Evolutionary conservation across 148 eudicot genomes (phyloP).

Genomic region (Dianthus caryophyllus): DNA sequence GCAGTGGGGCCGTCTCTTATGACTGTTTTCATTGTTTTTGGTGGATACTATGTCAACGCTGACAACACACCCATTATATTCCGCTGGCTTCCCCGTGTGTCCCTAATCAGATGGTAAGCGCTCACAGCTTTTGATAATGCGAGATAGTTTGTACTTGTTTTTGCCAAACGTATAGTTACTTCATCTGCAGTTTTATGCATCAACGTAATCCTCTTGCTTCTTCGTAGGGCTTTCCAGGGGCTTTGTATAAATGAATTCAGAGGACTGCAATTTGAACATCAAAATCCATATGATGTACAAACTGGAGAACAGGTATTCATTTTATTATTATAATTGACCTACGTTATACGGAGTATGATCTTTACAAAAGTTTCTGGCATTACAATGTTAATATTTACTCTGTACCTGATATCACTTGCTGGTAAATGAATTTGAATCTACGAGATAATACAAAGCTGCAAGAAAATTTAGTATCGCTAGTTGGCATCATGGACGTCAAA

Average conservation of each 20-base stretch:
- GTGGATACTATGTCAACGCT: conserved; percentile 95
- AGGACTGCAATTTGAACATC: conserved; percentile 86
- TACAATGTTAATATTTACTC: background rate
- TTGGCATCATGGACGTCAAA: too few relatives aligned
- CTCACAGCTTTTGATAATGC: background rate
- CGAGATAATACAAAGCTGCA: background rate
- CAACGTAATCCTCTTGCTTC: background rate
- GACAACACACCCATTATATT: conserved; percentile 93
- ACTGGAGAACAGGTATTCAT: conserved; percentile 83
- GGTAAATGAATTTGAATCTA: background rate
- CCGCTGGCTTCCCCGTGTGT: conserved; percentile 92
- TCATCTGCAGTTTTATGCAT: conserved; percentile 8
- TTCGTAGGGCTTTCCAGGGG: conserved; percentile 95
- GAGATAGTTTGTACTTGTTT: background rate
- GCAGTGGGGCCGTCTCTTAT: conserved; percentile 97
- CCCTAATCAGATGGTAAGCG: conserved; percentile 89
- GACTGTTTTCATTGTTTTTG: conserved; percentile 97
- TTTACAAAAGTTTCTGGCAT: background rate
- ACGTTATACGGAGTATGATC: background rate
- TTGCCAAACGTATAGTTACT: background rate
- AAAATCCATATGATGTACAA: conserved; percentile 72
- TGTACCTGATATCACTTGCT: background rate
- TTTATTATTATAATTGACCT: background rate
- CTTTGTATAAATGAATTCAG: conserved; percentile 94
- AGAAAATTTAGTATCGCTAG: background rate